These are phyloP conservation scores for Iris pallida DNA, from an alignment of 116 monocot genomes.

Conservation along the genomic window DNA sequence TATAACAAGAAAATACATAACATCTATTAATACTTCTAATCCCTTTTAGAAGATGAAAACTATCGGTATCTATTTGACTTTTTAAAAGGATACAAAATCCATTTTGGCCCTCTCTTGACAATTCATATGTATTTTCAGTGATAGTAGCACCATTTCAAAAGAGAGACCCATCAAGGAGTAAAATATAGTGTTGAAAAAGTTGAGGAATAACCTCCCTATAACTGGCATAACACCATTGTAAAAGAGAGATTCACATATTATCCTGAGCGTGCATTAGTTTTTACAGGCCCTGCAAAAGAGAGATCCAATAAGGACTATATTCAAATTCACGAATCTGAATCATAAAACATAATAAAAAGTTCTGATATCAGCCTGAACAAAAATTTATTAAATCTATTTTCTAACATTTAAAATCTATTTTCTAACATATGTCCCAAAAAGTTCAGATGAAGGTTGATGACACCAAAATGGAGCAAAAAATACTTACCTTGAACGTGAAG, in stretches of 20 bases:
- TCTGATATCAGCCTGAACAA: too few species aligned
- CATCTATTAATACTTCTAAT: too few species aligned
- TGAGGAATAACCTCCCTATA: slow-evolving; percentile 71
- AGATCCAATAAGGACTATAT: slow-evolving; percentile 68
- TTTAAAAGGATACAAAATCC: background rate
- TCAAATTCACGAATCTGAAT: slow-evolving; percentile 86
- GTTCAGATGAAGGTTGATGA: too few species aligned
- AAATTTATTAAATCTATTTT: too few species aligned
- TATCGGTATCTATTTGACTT: too few species aligned
- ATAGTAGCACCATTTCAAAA: background rate
- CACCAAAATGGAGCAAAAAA: too few species aligned
- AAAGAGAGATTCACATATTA: slow-evolving; percentile 61
- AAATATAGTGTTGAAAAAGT: background rate
- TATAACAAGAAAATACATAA: too few species aligned
- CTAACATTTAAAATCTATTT: too few species aligned
- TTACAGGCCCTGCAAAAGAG: slow-evolving; percentile 70
- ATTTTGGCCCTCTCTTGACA: background rate
- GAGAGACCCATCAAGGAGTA: background rate
- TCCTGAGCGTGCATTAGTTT: slow-evolving; percentile 83
- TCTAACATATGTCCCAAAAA: too few species aligned
- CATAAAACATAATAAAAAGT: background rate
- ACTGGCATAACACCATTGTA: slow-evolving; percentile 93
- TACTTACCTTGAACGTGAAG: too few species aligned
- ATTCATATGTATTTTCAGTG: background rate
- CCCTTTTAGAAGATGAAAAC: too few species aligned